Evolutionary conservation across 305 asterid genomes (phyloP).

Genomic region (Solanum aculeatissimum): DNA sequence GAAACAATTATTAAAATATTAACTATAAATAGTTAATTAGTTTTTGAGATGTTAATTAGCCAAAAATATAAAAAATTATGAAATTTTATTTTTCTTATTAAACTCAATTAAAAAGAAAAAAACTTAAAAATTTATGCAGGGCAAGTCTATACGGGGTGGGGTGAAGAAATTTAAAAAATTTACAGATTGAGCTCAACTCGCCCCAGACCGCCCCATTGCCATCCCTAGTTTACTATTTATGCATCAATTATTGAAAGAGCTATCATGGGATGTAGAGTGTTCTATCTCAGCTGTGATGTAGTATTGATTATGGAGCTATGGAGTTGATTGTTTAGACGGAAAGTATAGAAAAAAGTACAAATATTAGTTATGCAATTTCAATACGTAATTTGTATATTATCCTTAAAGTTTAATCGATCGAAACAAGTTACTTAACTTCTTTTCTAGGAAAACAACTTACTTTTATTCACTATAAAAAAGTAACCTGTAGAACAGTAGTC

Average conservation of each 20-base stretch:
- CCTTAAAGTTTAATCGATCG: not conserved
- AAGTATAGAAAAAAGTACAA: not conserved
- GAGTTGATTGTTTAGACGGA: not conserved
- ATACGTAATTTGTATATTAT: not conserved
- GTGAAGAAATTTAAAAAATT: no score
- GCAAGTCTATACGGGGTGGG: no score
- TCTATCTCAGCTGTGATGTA: not conserved
- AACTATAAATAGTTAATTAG: no score
- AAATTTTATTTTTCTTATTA: no score
- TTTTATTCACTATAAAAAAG: not conserved
- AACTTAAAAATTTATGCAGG: no score
- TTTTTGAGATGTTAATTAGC: no score
- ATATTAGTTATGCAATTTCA: not conserved
- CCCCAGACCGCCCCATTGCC: no score
- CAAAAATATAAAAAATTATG: no score
- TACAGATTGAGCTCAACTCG: no score
- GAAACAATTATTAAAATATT: no score
- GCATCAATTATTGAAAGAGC: not conserved
- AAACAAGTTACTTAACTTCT: not conserved
- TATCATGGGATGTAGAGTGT: not conserved
- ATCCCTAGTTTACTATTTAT: not conserved
- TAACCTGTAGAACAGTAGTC: not conserved
- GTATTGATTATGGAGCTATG: not conserved
- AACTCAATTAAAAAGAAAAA: no score
- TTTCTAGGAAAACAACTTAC: not conserved